Evolutionary conservation across 306 rosid species (phyloP).

Genomic region (Castanea mollissima): DNA sequence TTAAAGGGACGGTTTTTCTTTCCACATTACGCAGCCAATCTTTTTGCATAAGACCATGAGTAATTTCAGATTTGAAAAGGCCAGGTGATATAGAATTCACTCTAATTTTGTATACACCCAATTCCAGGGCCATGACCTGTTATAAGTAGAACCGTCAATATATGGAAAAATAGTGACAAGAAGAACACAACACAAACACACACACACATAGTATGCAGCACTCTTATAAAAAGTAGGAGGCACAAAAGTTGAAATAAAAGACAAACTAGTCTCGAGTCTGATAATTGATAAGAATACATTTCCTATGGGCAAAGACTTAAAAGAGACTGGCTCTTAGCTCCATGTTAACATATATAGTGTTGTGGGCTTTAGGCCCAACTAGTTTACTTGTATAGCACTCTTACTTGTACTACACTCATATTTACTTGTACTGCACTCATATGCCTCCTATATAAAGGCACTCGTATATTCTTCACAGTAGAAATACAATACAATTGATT

Average conservation of each 20-base stretch:
- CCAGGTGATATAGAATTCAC: constrained; percentile 77
- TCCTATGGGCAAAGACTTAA: neutral
- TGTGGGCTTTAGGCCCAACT: too few relatives aligned
- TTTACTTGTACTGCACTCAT: too few relatives aligned
- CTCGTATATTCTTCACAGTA: too few relatives aligned
- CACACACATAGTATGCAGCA: neutral
- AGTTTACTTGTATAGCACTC: too few relatives aligned
- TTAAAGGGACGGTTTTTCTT: constrained; percentile 47
- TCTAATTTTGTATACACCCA: constrained; percentile 66
- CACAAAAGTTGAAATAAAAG: neutral
- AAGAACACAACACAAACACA: too few relatives aligned
- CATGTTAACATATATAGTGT: too few relatives aligned
- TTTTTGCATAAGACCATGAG: constrained; percentile 51
- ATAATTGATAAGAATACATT: neutral
- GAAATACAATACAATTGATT: too few relatives aligned
- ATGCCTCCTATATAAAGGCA: too few relatives aligned
- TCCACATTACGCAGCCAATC: constrained; percentile 64
- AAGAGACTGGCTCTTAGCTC: neutral
- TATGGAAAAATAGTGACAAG: neutral
- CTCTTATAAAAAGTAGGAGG: neutral
- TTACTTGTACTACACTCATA: too few relatives aligned
- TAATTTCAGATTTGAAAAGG: constrained; percentile 78
- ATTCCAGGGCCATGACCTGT: constrained; percentile 78
- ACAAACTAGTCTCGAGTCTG: neutral
- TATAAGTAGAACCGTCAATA: neutral